Evolutionary conservation across 2,329 filamentous ascomycete species (phyloP), one percentile per base, ranked within the genome.

Genomic region (Trichoderma sp.): DNA sequence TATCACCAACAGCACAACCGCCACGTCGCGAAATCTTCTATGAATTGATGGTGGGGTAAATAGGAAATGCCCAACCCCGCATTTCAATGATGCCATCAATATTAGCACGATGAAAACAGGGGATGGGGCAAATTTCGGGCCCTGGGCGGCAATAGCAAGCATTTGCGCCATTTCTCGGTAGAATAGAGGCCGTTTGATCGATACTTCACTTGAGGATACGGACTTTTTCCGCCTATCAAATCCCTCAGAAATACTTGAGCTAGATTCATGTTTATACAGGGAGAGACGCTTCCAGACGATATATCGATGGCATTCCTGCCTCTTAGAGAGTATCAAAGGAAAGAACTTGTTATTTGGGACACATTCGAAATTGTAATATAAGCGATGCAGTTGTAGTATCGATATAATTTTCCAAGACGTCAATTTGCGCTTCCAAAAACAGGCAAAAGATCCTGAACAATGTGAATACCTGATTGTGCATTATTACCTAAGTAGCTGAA

Each of bases 21-120:
- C 14, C 11, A 21, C 1, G 53, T 52, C 53, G 63, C 27, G 37
- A 47, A 31, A 14, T 29, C 27, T 59, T 31, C n/a, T 37, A 10
- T 31, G 27, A 29, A 49, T 52, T 29, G 24, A 56, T 10, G 5
- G 65, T 47, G 65, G 65, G 7, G 35, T 40, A 53, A 56, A 47
- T 55, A 52, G 24, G 16, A 55, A 47, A n/a, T 21, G 27, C 21
- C 27, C 37, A 68, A 55, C 65, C 65, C 65, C 65, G 65, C 65
- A 68, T 56, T 55, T 31, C 8, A 40, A 53, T 61, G 65, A 61
- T 68, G 65, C 65, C 57, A 68, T 67, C 35, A 8, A 19, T 4
- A 29, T 58, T 67, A 27, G 64, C 55, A 67, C 55, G 31, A 52
- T 59, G 43, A 67, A 67, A 16, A 37, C 16, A 58, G 64, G 64